Evolutionary conservation across 1,139 yeast genomes (phyloP), one percentile per base, ranked within the genome.

Genomic region (Yamadazyma spencermartinsiae): DNA sequence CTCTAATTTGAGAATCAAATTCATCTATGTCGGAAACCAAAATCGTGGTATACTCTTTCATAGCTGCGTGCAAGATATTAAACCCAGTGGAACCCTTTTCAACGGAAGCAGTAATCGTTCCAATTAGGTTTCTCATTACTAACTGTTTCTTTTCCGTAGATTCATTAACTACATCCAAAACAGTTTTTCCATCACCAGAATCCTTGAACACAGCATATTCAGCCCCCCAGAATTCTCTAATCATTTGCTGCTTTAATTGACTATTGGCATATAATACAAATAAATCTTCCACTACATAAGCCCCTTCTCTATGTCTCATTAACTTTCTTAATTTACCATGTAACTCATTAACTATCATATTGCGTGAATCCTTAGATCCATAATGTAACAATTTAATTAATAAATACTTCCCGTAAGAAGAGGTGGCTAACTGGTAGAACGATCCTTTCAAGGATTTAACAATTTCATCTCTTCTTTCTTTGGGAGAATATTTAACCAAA

Each of bases 261-360:
- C 84, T 76, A 20, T 89, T 80, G 4, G 96, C 79, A 61, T 90
- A 92, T 48, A 89, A 79, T 20, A 89, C 87, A 60, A 74, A 92
- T 53, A 89, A 75, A 71, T 92, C 98, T 66, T 92, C 98, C 48
- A 90, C 90, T 29, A 92, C 98, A 56, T 92, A 89, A n/a, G 98
- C 98, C 65, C 98, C 98, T 72, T 92, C 98, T 66, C 85, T 84
- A 65, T 92, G 98, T 72, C 95, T 82, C 94, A 92, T 89, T 48
- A 92, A 74, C 63, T 88, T 90, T 60, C 97, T 75, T 53, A 88
- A 78, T 54, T 84, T 84, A 37, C 98, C 98, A 56, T 89, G 96
- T 46, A 92, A 74, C 64, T 88, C 97, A 56, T 84, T 76, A 41
- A 90, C 76, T 41, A 92, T 86, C 27, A 78, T 55, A 39, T 80